Evolutionary conservation across 176 grass and related monocot species (phyloP), one percentile per base, ranked within the genome.

Genomic region (Raddia distichophylla): DNA sequence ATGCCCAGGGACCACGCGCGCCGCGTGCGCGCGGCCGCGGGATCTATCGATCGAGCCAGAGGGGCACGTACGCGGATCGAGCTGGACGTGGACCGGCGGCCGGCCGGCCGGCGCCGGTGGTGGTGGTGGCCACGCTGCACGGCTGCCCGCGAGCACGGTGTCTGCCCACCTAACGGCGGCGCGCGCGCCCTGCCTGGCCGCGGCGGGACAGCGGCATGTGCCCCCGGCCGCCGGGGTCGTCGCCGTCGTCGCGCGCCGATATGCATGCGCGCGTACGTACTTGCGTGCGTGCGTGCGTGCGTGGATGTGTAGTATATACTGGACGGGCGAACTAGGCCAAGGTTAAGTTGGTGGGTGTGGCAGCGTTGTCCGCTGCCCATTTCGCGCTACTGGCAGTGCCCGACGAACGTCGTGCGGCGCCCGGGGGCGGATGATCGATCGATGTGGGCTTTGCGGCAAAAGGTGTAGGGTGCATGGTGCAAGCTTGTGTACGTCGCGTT

Each of bases 121-220:
- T 11, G 42, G 17, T 10, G 42, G 43, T 22, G 67, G 67, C 43
- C 67, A 43, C n/a, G 43, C 78, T 60, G 79, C 53, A 18, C n/a
- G 77, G 79, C 16, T 54, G 61, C 37, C 15, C 35, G 71, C 64
- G 65, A 42, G 32, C 52, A 77, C 74, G 53, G 71, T 85, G 83
- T 85, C 74, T 67, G 65, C 74, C 83, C 74, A 78, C 83, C 83
- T 45, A 85, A 45, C 83, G 37, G 54, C 7, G 47, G 3, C 51
- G 16, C 72, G 18, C 62, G 15, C 81, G 56, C 60, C 51, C 65
- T 42, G 54, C 64, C 10, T 64, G 19, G 50, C 63, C 54, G 50
- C 54, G 35, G 1, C 42, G 20, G 62, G 67, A 69, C 67, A 48
- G 67, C 67, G 44, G 42, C 67, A 27, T 22, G 44, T 69, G 37